phyloP scores from a whole-genome alignment of 345 rosid species.

The Salix koriyanagi region DNA sequence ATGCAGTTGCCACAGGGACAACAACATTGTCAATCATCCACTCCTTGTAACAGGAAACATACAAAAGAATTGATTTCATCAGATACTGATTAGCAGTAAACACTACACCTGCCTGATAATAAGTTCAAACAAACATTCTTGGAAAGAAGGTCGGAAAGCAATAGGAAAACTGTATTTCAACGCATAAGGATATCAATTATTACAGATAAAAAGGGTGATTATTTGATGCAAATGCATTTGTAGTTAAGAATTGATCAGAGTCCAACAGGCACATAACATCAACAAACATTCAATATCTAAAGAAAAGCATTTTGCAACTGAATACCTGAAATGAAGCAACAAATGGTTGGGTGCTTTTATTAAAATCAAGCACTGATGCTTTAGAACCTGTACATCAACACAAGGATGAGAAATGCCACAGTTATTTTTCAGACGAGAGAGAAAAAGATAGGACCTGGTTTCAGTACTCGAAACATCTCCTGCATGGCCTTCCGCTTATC shows the following conservation, averaged over 20 bases:
- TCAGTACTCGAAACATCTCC: slow-evolving; percentile 69
- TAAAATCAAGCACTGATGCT: slow-evolving; percentile 76
- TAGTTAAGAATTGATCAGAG: too few species aligned
- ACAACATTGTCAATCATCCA: slow-evolving; percentile 84
- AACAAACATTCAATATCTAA: not conserved
- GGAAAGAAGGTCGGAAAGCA: not conserved
- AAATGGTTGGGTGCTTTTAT: slow-evolving; percentile 51
- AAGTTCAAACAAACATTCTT: not conserved
- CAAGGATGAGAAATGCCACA: slow-evolving; percentile 2
- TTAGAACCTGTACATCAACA: slow-evolving; percentile 49
- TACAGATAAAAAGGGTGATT: not conserved
- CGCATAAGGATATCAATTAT: not conserved
- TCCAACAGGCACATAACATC: not conserved
- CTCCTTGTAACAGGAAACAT: slow-evolving; percentile 38
- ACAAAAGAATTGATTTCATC: slow-evolving; percentile 8
- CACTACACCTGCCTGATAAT: not conserved
- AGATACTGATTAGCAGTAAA: not conserved
- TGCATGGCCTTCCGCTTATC: slow-evolving; percentile 56
- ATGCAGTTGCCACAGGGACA: slow-evolving; percentile 69
- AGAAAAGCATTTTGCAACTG: not conserved
- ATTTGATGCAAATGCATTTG: not conserved
- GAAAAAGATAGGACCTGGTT: slow-evolving; percentile 52
- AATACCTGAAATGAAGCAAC: slow-evolving; percentile 64
- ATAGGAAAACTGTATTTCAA: not conserved
- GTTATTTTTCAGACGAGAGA: not conserved